Conservation (phyloP, 495 filamentous ascomycete species). For the Hypoxylon subgilvum region DNA sequence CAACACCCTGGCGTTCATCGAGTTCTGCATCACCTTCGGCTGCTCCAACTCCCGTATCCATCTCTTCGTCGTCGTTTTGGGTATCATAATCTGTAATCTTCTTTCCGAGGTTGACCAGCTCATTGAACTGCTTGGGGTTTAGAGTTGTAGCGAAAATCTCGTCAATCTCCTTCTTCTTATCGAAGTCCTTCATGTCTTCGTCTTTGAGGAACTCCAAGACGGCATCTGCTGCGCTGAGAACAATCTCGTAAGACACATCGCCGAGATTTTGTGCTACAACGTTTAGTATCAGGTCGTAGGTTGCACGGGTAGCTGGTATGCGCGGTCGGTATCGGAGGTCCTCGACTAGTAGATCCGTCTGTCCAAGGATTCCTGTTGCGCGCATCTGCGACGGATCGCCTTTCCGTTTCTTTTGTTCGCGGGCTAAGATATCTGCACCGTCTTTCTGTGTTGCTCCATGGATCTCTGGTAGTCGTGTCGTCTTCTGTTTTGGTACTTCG, state of each 20-base stretch:
- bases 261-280: conserved; percentile 87
- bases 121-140: conserved; percentile 92
- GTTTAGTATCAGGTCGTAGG: conserved; percentile 94
- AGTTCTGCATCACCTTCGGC: conserved; percentile 70
- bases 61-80: conserved; percentile 93
- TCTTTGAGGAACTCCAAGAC: conserved; percentile 91
- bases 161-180: conserved; percentile 97
- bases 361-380: conserved; percentile 82
- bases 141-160: conserved; percentile 84
- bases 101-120: conserved; percentile 94
- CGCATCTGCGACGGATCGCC: conserved; percentile 72
- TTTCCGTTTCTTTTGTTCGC: conserved; percentile 88
- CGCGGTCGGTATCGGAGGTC: conserved; percentile 83
- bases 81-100: conserved; percentile 99
- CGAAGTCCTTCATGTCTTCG: conserved; percentile 93
- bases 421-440: conserved; percentile 82
- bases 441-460: conserved; percentile 81
- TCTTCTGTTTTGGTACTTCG: conserved; percentile 76
- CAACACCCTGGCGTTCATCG: conserved; percentile 93
- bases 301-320: conserved; percentile 88
- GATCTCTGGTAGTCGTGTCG: conserved; percentile 66
- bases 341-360: conserved; percentile 85
- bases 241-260: conserved; percentile 89
- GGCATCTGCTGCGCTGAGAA: conserved; percentile 94
- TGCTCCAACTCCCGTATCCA: conserved; percentile 68